Conservation (phyloP, 148 eudicot species). For the Agrostemma githago region DNA sequence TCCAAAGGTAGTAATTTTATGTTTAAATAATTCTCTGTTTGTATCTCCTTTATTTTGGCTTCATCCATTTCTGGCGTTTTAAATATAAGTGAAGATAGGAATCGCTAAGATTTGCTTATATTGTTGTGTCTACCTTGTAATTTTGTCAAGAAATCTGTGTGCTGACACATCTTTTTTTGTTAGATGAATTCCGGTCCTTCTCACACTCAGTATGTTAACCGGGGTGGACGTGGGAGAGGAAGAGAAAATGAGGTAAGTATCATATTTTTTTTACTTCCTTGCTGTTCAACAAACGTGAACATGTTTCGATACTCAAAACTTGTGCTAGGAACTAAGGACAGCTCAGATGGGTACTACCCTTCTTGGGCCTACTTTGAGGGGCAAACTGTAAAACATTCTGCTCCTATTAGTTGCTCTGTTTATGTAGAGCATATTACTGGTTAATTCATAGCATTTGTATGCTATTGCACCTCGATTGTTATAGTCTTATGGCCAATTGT, state of each 20-base stretch:
- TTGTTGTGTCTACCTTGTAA: not conserved
- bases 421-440: too few relatives aligned
- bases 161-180: conserved; percentile 7
- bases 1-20: conserved; percentile 26
- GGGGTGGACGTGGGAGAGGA: conserved; percentile 38
- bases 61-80: not conserved
- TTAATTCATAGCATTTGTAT: too few relatives aligned
- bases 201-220: conserved; percentile 27
- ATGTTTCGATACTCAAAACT: not conserved
- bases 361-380: not conserved
- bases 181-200: conserved; percentile 38
- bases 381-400: too few relatives aligned
- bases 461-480: too few relatives aligned
- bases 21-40: not conserved
- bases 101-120: not conserved
- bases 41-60: not conserved
- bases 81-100: not conserved
- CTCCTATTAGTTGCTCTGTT: too few relatives aligned
- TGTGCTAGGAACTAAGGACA: not conserved
- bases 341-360: not conserved
- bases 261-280: not conserved
- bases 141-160: conserved; percentile 3
- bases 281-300: not conserved
- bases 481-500: too few relatives aligned
- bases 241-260: conserved; percentile 41